Evolutionary conservation across 2,329 filamentous ascomycete species (phyloP), one percentile per base, ranked within the genome.

Genomic region (Penicillium sp.): DNA sequence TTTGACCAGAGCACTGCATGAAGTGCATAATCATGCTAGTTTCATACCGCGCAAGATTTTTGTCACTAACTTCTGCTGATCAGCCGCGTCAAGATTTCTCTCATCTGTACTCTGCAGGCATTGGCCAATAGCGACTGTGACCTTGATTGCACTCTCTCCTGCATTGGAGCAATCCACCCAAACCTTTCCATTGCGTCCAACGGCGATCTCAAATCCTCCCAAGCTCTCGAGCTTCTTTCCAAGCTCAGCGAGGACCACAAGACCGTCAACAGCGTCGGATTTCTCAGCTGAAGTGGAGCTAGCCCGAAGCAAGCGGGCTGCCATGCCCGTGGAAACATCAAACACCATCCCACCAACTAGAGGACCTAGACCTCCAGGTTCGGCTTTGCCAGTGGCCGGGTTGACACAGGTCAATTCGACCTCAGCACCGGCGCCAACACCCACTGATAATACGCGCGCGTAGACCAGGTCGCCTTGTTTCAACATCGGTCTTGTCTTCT

Each of bases 381-480:
- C 92, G 2, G 88, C 81, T 66, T 95, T 96, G 24, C 93, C 93
- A 0, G 92, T 96, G 1, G 87, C 82, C 0, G 89, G 81, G 57
- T 91, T 90, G 42, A 95, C 87, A 70, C 94, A 97, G 65, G 95
- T 90, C 42, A 99, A 78, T 74, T 97, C 94, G 1, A 90, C 82
- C 66, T 96, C 90, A 76, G 92, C 90, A 71, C 92, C 88, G 59
- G 87, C 86, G 66, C 90, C 87, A 24, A 90, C 85, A 65, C 90
- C 87, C 16, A 89, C 87, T 38, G 87, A 83, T 26, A 83, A 79
- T 41, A 99, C 85, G 57, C 93, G 88, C 34, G 92, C 93, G 75
- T 97, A 97, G 33, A 97, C 90, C 26, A 96, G 76, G 47, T 90
- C 85, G 34, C 90, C 90, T 13, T 84, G 67, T 26, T 80, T 77